Evolutionary conservation across 192 early-diverging fungal genomes (phyloP), one percentile per base, ranked within the genome.

Genomic region (Coemansia sp.): DNA sequence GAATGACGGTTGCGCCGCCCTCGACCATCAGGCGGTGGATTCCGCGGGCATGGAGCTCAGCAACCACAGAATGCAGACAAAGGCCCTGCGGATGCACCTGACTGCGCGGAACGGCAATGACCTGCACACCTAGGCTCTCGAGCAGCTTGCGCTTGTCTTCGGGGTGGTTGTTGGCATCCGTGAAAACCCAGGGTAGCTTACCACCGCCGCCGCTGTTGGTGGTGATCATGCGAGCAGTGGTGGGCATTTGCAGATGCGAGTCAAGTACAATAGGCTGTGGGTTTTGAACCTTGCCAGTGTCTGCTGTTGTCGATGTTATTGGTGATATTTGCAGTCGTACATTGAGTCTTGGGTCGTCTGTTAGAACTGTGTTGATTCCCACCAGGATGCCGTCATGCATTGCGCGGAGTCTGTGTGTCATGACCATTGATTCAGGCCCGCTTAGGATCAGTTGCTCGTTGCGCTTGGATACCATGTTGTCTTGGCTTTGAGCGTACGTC

Each of bases 401-500:
- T 10, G 86, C 67, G 7, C 95, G 87, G 41, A 96, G 49, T 40
- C 85, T 65, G 72, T 97, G 95, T 4, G 95, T 97, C 80, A 95
- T 87, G 36, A 82, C 74, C 86, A 93, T 84, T 4, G 92, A 91
- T 63, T 90, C 85, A 6, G 75, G 60, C n/a, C 89, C 86, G 51
- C 90, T 92, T 52, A 97, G 74, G n/a, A 84, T 59, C 8, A 97
- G 65, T 62, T 85, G 91, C 21, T 82, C 74, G 32, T 85, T 82
- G 8, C 71, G 69, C 6, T 59, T 74, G 6, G 84, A 69, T 13
- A 97, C 92, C 65, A 88, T 91, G 51, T 90, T 92, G 75, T 97
- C 94, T 26, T 95, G 82, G 67, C 92, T 91, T 77, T 97, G 95
- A 1, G 94, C 94, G 82, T 84, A 97, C 4, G 95, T 97, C 51